A percentile compares a stretch with the other conserved stretches of the same genome.
Conservation (phyloP, 805 yeast genomes). For the Kluyveromyces starmeri region DNA sequence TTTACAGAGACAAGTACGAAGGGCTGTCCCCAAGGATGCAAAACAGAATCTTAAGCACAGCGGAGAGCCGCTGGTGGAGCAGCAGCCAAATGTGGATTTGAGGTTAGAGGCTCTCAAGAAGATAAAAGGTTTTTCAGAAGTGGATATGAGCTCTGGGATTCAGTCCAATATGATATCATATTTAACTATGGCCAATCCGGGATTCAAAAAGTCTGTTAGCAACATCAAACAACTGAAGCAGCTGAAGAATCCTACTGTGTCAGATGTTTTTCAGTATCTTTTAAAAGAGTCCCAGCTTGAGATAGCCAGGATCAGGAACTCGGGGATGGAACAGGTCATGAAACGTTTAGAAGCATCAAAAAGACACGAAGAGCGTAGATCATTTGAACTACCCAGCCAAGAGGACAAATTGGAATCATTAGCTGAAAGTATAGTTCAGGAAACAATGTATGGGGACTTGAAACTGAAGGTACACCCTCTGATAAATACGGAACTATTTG, state of each 20-base stretch:
- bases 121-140: constrained; percentile 12
- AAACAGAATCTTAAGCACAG: no score
- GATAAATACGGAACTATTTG: constrained; percentile 14
- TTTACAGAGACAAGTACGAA: no score
- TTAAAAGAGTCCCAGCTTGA: constrained; percentile 20
- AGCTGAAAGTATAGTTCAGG: constrained; percentile 6
- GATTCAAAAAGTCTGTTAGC: constrained; percentile 17
- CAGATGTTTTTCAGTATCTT: constrained; percentile 14
- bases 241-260: constrained; percentile 8
- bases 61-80: no score
- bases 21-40: no score
- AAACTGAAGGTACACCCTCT: constrained; percentile 8
- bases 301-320: constrained; percentile 15
- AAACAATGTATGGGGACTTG: constrained; percentile 7
- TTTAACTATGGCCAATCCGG: constrained; percentile 17
- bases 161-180: constrained; percentile 18
- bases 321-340: no score
- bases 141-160: constrained; percentile 8
- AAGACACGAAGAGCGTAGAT: no score
- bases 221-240: constrained; percentile 10
- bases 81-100: no score
- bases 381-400: no score
- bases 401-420: no score
- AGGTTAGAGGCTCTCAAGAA: no score
- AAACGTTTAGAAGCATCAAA: no score